Evolutionary conservation across 75 land plant species (phyloP).

Genomic region (Cupressus sempervirens): DNA sequence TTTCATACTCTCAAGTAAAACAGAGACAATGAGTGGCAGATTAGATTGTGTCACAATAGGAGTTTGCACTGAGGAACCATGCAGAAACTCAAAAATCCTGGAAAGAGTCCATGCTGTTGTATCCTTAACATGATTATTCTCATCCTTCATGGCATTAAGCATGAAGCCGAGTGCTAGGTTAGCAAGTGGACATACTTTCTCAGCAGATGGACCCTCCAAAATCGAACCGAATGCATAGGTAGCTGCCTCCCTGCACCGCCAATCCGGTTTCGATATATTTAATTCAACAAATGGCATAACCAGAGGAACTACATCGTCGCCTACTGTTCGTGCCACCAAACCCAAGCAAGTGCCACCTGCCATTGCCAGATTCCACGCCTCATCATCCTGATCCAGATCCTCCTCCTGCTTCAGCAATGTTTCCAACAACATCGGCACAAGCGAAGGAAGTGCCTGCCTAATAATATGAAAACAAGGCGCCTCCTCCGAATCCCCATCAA

Average conservation of each 20-base stretch:
- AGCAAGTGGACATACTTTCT: conserved; percentile 60
- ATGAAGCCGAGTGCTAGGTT: conserved; percentile 71
- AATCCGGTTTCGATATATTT: conserved; percentile 75
- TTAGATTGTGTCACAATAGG: conserved; percentile 66
- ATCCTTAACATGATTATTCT: conserved; percentile 80
- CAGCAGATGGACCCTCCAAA: conserved; percentile 80
- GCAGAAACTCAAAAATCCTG: conserved; percentile 86
- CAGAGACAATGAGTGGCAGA: conserved; percentile 58
- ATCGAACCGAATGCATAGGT: conserved; percentile 98
- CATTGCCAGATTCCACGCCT: conserved; percentile 93
- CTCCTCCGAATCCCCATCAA: conserved; percentile 77
- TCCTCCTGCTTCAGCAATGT: conserved; percentile 93
- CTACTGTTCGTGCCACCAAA: conserved; percentile 91
- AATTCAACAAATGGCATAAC: conserved; percentile 91
- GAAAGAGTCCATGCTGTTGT: conserved; percentile 91
- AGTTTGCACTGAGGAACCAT: conserved; percentile 66
- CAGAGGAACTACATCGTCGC: conserved; percentile 89
- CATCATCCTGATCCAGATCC: conserved; percentile 93
- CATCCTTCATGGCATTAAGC: conserved; percentile 75
- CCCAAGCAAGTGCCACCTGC: conserved; percentile 96
- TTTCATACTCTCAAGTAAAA: conserved; percentile 79
- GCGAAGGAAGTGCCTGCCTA: conserved; percentile 87
- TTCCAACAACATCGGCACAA: conserved; percentile 85
- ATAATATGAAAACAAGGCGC: conserved; percentile 84
- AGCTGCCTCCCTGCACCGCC: conserved; percentile 91